Evolutionary conservation across 148 eudicot genomes (phyloP).

Genomic region (Chenopodium suecicum): DNA sequence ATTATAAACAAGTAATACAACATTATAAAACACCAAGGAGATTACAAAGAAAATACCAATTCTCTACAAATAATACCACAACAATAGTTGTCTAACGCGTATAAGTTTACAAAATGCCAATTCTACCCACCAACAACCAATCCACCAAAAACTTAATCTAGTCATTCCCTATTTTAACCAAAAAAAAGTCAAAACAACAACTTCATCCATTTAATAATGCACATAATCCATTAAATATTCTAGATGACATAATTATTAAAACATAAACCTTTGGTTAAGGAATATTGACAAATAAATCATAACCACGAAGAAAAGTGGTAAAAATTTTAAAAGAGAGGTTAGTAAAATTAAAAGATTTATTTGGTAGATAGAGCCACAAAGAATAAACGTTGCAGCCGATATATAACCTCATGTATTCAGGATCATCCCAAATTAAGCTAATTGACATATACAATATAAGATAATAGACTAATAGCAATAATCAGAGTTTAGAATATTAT

Average conservation of each 20-base stretch:
- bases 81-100: not conserved
- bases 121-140: conserved; percentile 25
- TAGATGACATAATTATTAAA: not conserved
- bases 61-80: not conserved
- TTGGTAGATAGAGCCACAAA: too few relatives aligned
- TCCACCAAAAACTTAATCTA: conserved; percentile 2
- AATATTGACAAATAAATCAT: not conserved
- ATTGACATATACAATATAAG: not conserved
- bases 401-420: too few relatives aligned
- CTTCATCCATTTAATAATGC: not conserved
- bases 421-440: too few relatives aligned
- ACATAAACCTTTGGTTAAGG: not conserved
- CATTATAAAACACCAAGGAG: too few relatives aligned
- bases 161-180: not conserved
- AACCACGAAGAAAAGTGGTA: not conserved
- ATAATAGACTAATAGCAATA: not conserved
- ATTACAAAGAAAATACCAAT: not conserved
- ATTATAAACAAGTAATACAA: not conserved
- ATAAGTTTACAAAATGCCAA: not conserved
- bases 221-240: not conserved
- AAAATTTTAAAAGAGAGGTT: too few relatives aligned
- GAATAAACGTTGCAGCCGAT: too few relatives aligned
- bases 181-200: not conserved
- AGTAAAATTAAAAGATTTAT: too few relatives aligned
- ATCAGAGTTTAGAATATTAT: too few relatives aligned